Percentiles rank a stretch among this genome's conserved stretches.
Conservation (phyloP, 768 basidiomycete species). For the Collybia sordida region DNA sequence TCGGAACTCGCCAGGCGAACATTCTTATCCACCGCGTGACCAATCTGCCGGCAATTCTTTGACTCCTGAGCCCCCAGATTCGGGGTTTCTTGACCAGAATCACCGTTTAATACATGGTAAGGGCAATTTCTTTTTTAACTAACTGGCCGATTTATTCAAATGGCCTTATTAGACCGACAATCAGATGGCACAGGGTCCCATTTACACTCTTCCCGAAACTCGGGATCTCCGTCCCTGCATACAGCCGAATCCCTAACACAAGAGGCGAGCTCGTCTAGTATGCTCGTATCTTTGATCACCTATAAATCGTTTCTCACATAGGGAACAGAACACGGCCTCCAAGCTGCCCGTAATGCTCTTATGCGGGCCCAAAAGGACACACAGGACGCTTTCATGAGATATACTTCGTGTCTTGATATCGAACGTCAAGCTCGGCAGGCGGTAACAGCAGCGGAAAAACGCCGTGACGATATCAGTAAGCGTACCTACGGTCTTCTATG, state of each 20-base stretch:
- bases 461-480: slow-evolving; percentile 65
- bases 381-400: slow-evolving; percentile 68
- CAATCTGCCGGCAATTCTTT: slow-evolving; percentile 43
- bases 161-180: slow-evolving; percentile 26
- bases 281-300: slow-evolving; percentile 19
- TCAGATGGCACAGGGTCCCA: slow-evolving; percentile 37
- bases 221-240: slow-evolving; percentile 51
- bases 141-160: slow-evolving; percentile 6
- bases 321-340: slow-evolving; percentile 55
- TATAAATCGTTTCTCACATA: too few species aligned
- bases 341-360: slow-evolving; percentile 59
- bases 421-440: slow-evolving; percentile 68
- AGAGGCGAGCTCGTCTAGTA: slow-evolving; percentile 62
- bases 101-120: slow-evolving; percentile 29
- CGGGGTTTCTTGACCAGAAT: slow-evolving; percentile 38
- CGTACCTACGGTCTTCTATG: slow-evolving; percentile 3
- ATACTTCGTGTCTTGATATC: slow-evolving; percentile 66
- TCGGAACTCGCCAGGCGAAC: slow-evolving; percentile 47
- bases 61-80: slow-evolving; percentile 49
- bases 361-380: slow-evolving; percentile 68
- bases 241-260: slow-evolving; percentile 53
- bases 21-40: slow-evolving; percentile 38
- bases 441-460: slow-evolving; percentile 63
- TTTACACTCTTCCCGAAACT: slow-evolving; percentile 39
- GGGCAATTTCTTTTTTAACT: slow-evolving; percentile 7